Evolutionary conservation across 1,139 yeast species (phyloP), one percentile per base, ranked within the genome.

Genomic region (Candida glucosophila): DNA sequence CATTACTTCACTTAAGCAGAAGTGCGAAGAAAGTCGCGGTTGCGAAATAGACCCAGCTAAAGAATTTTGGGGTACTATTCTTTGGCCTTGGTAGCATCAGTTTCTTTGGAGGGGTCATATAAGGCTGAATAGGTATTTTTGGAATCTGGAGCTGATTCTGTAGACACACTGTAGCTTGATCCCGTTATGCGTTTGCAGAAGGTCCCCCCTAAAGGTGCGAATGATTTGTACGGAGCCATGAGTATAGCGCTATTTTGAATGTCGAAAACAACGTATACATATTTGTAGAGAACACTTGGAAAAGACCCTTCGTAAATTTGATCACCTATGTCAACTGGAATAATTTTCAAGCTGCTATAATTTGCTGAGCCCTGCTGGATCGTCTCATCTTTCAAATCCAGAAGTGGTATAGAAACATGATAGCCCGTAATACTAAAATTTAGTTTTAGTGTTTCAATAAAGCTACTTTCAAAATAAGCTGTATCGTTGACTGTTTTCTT

Each of bases 261-360:
- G 24, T 48, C 52, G 27, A 37, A 40, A 5, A 43, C 44, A 4
- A 43, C 31, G 31, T 43, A 47, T 24, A 32, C 32, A 25, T 43
- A 35, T 21, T 40, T 37, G 24, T 39, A 33, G 3, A 48, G 25
- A 6, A 32, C 34, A 20, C 43, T 44, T 6, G 53, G 52, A 5
- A 48, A 24, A 3, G 42, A 29, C 4, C 47, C 48, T 14, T 29
- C 32, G 27, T 39, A 41, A 14, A 35, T 25, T 24, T 39, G 29
- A 8, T 26, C 24, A 2, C 47, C 50, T 16, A 45, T 39, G 6
- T 31, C 28, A 4, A 36, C 35, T 4, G 32, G 27, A 14, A 28
- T 29, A 6, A 45, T 19, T 19, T 31, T 28, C 20, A 44, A 36
- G 5, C 31, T 27, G 15, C 33, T 42, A 28, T 39, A 46, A 4